A percentile compares a stretch with the other conserved stretches of the same genome.
These are phyloP conservation scores for Cyclocybe cylindracea DNA, from an alignment of 768 basidiomycete species.

Conservation along the genomic window DNA sequence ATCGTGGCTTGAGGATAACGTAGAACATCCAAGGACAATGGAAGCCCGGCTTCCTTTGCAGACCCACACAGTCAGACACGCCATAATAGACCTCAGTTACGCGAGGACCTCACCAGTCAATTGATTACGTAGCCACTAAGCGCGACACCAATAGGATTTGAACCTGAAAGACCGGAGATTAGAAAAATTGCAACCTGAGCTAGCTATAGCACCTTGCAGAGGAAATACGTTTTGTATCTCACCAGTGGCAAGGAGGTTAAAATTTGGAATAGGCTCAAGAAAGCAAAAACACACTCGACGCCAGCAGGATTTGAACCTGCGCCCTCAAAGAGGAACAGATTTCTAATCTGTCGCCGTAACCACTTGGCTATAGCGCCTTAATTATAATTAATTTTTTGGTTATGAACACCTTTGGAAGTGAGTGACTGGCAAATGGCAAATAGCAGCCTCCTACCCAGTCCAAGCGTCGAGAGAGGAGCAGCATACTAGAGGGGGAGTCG, in stretches of 20 bases:
- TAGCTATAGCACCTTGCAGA: no score
- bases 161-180: no score
- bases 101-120: neutral
- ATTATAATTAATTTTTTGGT: neutral
- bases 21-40: constrained; percentile 18
- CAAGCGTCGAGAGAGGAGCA: no score
- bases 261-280: neutral
- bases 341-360: constrained; percentile 79
- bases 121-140: no score
- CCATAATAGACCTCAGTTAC: neutral
- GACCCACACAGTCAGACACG: constrained; percentile 6
- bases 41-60: neutral
- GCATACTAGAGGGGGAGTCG: no score
- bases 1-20: constrained; percentile 16
- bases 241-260: neutral
- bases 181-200: no score
- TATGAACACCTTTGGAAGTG: neutral
- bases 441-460: no score
- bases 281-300: constrained; percentile 35
- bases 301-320: constrained; percentile 72
- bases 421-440: neutral
- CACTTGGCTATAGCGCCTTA: constrained; percentile 64
- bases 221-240: no score
- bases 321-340: constrained; percentile 73
- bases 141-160: no score